Conservation (phyloP, 257 asterid species). For the Dorcoceras hygrometricum region DNA sequence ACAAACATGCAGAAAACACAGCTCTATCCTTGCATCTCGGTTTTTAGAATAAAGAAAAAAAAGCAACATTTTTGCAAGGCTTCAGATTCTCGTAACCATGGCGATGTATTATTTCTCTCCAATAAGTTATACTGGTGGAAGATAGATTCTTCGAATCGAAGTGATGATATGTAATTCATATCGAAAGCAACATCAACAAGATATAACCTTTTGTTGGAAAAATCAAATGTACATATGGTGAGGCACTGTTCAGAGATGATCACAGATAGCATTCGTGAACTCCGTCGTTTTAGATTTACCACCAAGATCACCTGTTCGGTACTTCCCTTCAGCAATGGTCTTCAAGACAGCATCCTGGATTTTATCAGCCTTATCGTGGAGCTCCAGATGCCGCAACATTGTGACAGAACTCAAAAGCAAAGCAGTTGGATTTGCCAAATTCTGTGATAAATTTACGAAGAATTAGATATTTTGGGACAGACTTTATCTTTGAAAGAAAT, state of each 20-base stretch:
- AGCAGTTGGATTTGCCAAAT: conserved; percentile 72
- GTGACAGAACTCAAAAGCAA: conserved; percentile 79
- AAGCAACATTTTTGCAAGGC: neutral
- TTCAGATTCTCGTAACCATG: conserved; percentile 18
- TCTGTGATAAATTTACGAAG: conserved; percentile 23
- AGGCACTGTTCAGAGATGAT: conserved; percentile 43
- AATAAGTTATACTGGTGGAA: conserved; percentile 24
- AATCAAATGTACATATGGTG: conserved; percentile 30
- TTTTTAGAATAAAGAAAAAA: no score
- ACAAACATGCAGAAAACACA: neutral
- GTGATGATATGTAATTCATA: conserved; percentile 7
- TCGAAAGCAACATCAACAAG: conserved; percentile 20
- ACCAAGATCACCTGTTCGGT: conserved; percentile 89
- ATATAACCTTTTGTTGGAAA: conserved; percentile 34
- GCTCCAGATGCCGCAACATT: conserved; percentile 77
- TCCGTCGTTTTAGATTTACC: conserved; percentile 78
- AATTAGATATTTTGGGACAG: neutral
- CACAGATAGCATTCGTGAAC: conserved; percentile 85
- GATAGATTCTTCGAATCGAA: conserved; percentile 11
- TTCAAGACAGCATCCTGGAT: conserved; percentile 78
- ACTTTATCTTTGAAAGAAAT: neutral
- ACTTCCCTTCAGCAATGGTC: conserved; percentile 88
- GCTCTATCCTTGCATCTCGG: neutral
- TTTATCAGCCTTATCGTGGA: conserved; percentile 71
- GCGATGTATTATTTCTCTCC: conserved; percentile 31